These are phyloP conservation scores for Apiotrichum mycotoxinovorans DNA, from an alignment of 1,284 basidiomycete species.

Conservation along the genomic window DNA sequence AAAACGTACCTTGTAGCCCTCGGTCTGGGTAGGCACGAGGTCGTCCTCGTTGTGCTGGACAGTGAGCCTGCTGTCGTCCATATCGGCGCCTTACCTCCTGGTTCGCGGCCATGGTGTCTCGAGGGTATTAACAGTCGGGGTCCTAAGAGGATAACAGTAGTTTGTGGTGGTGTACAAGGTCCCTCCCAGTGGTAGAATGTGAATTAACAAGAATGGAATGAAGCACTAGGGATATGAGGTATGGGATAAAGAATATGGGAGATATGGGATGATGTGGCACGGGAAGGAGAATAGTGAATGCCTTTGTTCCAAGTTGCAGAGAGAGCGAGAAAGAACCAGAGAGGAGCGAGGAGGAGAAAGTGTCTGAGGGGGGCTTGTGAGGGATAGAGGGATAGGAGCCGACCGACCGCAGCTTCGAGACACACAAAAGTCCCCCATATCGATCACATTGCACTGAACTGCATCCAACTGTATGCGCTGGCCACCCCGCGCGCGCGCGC, in stretches of 20 bases:
- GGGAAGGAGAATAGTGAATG: too few species aligned
- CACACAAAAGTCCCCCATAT: too few species aligned
- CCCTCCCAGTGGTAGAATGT: not conserved
- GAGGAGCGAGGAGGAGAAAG: too few species aligned
- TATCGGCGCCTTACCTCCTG: not conserved
- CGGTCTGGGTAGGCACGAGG: slow-evolving; percentile 43
- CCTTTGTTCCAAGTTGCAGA: too few species aligned
- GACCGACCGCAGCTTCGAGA: too few species aligned
- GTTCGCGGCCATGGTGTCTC: not conserved
- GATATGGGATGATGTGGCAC: not conserved
- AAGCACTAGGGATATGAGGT: not conserved
- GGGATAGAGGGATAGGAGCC: too few species aligned
- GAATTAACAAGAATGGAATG: not conserved
- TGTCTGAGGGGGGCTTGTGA: too few species aligned
- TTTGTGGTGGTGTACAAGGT: too few species aligned
- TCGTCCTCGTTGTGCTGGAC: slow-evolving; percentile 33
- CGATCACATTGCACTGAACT: too few species aligned
- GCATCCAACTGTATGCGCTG: too few species aligned
- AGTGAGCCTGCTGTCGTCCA: not conserved
- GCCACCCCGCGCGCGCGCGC: too few species aligned
- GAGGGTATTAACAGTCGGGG: not conserved
- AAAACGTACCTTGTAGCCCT: slow-evolving; percentile 49
- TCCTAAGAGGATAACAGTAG: not conserved
- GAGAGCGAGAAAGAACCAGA: too few species aligned
- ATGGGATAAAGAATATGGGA: not conserved